These are phyloP conservation scores for Multifurca ochricompacta DNA, from an alignment of 768 basidiomycete genomes.

Conservation along the genomic window DNA sequence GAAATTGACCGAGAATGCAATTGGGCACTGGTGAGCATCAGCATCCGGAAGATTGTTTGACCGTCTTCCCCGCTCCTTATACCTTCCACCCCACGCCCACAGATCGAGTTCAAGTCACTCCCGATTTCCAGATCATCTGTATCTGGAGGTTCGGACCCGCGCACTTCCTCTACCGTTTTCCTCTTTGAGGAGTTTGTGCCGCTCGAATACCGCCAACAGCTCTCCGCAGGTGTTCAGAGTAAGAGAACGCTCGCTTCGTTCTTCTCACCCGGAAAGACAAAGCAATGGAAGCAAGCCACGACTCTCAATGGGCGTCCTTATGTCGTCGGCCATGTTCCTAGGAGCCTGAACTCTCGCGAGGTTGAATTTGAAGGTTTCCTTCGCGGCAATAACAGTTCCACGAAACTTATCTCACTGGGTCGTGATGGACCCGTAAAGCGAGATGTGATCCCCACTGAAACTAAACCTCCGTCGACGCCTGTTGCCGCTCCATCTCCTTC, in stretches of 20 bases:
- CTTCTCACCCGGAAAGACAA: constrained; percentile 47
- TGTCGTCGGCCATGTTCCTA: constrained; percentile 50
- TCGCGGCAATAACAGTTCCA: constrained; percentile 40
- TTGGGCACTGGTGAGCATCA: constrained; percentile 74
- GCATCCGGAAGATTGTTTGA: neutral
- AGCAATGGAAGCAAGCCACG: constrained; percentile 73
- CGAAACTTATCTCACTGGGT: constrained; percentile 33
- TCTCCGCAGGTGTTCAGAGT: constrained; percentile 45
- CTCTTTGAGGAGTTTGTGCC: constrained; percentile 95
- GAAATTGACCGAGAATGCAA: constrained; percentile 79
- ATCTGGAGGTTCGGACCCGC: constrained; percentile 46
- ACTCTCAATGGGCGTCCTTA: constrained; percentile 76
- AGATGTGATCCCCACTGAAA: constrained; percentile 1
- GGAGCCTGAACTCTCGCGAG: constrained; percentile 48
- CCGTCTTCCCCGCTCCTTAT: neutral
- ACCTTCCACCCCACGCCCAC: neutral
- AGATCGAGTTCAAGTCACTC: constrained; percentile 85
- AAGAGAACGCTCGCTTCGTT: constrained; percentile 59
- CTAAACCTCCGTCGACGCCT: constrained; percentile 48
- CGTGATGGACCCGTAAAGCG: constrained; percentile 20
- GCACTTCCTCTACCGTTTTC: constrained; percentile 63
- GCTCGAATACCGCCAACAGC: constrained; percentile 71
- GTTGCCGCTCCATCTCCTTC: neutral
- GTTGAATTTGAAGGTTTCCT: constrained; percentile 76
- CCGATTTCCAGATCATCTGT: constrained; percentile 33